phyloP scores from a whole-genome alignment of 1,284 basidiomycete species.

The Cutaneotrichosporon daszewskae region DNA sequence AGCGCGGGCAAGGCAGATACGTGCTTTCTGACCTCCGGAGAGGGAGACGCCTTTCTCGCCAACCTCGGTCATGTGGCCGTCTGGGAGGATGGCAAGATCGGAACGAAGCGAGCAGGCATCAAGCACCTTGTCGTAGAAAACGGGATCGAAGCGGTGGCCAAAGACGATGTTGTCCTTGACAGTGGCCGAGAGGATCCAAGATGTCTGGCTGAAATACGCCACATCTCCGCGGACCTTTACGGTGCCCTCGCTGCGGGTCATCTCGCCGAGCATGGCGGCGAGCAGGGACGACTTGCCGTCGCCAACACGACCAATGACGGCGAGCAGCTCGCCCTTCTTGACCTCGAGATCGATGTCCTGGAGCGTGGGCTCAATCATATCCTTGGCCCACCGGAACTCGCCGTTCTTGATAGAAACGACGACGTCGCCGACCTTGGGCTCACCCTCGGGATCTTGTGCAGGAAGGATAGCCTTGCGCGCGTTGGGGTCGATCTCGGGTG shows the following conservation, averaged over 20 bases:
- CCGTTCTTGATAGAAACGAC: slow-evolving; percentile 66
- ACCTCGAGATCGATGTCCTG: slow-evolving; percentile 71
- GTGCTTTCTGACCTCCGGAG: slow-evolving; percentile 59
- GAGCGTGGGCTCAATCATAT: slow-evolving; percentile 57
- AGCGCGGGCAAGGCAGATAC: slow-evolving; percentile 56
- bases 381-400: slow-evolving; percentile 71
- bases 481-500: slow-evolving; percentile 73
- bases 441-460: slow-evolving; percentile 48
- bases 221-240: slow-evolving; percentile 66
- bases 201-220: slow-evolving; percentile 85
- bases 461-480: slow-evolving; percentile 55
- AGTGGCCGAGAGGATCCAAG: slow-evolving; percentile 80
- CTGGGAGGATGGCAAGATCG: slow-evolving; percentile 67
- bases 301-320: slow-evolving; percentile 84
- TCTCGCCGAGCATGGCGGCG: slow-evolving; percentile 64
- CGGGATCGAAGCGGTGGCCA: slow-evolving; percentile 77
- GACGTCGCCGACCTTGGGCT: slow-evolving; percentile 59
- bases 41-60: slow-evolving; percentile 57
- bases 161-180: slow-evolving; percentile 86
- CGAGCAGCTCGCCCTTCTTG: slow-evolving; percentile 79
- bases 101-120: slow-evolving; percentile 75
- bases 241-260: slow-evolving; percentile 69
- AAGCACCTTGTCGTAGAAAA: slow-evolving; percentile 38
- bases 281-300: slow-evolving; percentile 66
- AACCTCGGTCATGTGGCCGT: slow-evolving; percentile 70